Evolutionary conservation across 768 basidiomycete genomes (phyloP).

Genomic region (Kwoniella pini): DNA sequence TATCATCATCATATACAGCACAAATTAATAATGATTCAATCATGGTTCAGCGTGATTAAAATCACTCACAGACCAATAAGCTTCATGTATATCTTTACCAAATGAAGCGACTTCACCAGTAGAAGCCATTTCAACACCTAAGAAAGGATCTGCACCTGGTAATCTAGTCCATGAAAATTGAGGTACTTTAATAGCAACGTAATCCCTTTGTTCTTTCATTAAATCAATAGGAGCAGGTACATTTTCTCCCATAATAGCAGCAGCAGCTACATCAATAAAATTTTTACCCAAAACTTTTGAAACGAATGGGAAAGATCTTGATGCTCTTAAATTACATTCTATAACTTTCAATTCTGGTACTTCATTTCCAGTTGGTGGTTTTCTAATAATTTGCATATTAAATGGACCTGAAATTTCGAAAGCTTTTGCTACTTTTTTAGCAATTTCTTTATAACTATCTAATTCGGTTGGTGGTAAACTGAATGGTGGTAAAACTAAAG

Average conservation of each 20-base stretch:
- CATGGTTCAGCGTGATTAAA: too few species aligned
- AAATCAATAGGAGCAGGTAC: slow-evolving; percentile 89
- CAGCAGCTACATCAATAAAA: slow-evolving; percentile 83
- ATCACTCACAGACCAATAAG: slow-evolving; percentile 58
- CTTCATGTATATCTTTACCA: slow-evolving; percentile 89
- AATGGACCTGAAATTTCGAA: slow-evolving; percentile 97
- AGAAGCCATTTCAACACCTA: slow-evolving; percentile 97
- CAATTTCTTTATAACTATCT: slow-evolving; percentile 84
- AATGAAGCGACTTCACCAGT: slow-evolving; percentile 98
- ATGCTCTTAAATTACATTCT: slow-evolving; percentile 97
- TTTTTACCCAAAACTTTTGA: slow-evolving; percentile 97
- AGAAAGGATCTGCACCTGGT: slow-evolving; percentile 93
- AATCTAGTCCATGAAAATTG: slow-evolving; percentile 98
- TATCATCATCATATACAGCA: too few species aligned
- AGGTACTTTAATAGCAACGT: slow-evolving; percentile 93
- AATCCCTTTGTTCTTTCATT: slow-evolving; percentile 85
- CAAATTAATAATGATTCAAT: too few species aligned
- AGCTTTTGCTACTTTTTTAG: slow-evolving; percentile 89
- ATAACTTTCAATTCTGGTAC: slow-evolving; percentile 87
- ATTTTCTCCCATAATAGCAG: slow-evolving; percentile 59
- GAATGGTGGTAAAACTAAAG: slow-evolving; percentile 92
- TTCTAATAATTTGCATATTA: slow-evolving; percentile 99
- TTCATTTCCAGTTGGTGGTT: slow-evolving; percentile 63
- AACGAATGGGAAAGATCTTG: slow-evolving; percentile 98
- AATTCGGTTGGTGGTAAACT: slow-evolving; percentile 74